Evolutionary conservation across 2,329 filamentous ascomycete genomes (phyloP).

Genomic region (Apiospora kogelbergensis): DNA sequence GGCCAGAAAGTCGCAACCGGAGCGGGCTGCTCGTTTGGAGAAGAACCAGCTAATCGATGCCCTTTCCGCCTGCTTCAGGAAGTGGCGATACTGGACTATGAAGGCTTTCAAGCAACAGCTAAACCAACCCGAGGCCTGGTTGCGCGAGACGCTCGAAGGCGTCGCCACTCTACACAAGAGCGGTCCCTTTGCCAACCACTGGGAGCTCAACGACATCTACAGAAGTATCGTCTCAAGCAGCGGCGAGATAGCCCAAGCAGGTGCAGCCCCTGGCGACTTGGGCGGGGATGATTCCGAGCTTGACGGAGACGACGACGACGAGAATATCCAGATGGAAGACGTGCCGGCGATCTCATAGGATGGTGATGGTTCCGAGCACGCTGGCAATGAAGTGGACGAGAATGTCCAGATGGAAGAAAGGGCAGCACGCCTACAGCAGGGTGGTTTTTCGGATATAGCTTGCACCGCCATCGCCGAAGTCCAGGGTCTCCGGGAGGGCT

Average conservation of each 20-base stretch:
- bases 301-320: slow-evolving; percentile 63
- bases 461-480: too few species aligned
- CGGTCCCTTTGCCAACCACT: slow-evolving; percentile 82
- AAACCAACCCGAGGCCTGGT: slow-evolving; percentile 88
- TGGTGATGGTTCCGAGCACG: not conserved
- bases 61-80: slow-evolving; percentile 79
- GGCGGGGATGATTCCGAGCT: slow-evolving; percentile 52
- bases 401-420: not conserved
- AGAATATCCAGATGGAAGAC: slow-evolving; percentile 76
- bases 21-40: slow-evolving; percentile 75
- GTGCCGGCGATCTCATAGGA: slow-evolving; percentile 44
- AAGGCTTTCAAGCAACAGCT: slow-evolving; percentile 76
- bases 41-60: slow-evolving; percentile 84
- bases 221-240: slow-evolving; percentile 56
- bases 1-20: slow-evolving; percentile 64
- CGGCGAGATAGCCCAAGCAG: slow-evolving; percentile 51
- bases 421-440: too few species aligned
- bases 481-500: too few species aligned
- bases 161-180: slow-evolving; percentile 81
- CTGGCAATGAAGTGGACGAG: not conserved
- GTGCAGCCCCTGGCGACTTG: slow-evolving; percentile 46
- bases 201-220: slow-evolving; percentile 64
- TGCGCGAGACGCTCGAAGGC: slow-evolving; percentile 80
- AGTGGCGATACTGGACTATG: slow-evolving; percentile 93
- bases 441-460: too few species aligned